phyloP scores from a whole-genome alignment of 106 monocot species.

The Apostasia ramifera region DNA sequence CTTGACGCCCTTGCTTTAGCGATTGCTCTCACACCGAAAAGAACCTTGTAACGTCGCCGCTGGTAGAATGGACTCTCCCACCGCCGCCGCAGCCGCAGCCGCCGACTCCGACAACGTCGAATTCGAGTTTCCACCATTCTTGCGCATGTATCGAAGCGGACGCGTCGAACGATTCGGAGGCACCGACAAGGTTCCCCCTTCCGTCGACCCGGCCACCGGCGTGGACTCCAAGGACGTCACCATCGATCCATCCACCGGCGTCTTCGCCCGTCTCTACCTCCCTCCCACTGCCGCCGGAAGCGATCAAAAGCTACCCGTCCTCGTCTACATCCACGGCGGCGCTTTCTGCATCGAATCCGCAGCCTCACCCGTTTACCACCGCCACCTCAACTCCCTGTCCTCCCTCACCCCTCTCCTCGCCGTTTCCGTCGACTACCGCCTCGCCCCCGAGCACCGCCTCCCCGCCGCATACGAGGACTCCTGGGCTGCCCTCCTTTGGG shows the following conservation, averaged over 20 bases:
- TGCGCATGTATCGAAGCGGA: conserved; percentile 3
- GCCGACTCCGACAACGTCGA: background rate
- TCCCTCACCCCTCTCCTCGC: background rate
- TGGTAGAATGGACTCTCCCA: background rate
- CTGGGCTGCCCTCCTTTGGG: conserved; percentile 4
- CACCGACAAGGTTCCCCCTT: conserved; percentile 2
- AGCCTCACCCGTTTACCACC: background rate
- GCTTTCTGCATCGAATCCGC: conserved; percentile 4
- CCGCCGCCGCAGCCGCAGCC: background rate
- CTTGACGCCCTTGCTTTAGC: no score
- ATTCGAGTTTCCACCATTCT: background rate
- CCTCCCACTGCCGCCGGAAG: background rate
- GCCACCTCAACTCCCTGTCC: conserved; percentile 7
- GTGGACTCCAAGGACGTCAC: conserved; percentile 3
- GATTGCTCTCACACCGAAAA: no score
- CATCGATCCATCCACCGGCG: conserved; percentile 2
- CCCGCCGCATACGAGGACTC: conserved; percentile 28
- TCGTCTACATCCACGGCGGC: conserved; percentile 10
- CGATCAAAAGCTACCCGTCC: background rate
- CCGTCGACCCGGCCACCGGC: conserved; percentile 5
- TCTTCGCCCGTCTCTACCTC: conserved; percentile 10
- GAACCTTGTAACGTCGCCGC: background rate
- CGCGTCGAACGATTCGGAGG: conserved; percentile 3
- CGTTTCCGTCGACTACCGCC: conserved; percentile 9
- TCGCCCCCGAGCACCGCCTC: conserved; percentile 23